Base-by-base conservation (phyloP, 225 moss, liverwort and hornwort genomes). In the Polytrichum commune region DNA sequence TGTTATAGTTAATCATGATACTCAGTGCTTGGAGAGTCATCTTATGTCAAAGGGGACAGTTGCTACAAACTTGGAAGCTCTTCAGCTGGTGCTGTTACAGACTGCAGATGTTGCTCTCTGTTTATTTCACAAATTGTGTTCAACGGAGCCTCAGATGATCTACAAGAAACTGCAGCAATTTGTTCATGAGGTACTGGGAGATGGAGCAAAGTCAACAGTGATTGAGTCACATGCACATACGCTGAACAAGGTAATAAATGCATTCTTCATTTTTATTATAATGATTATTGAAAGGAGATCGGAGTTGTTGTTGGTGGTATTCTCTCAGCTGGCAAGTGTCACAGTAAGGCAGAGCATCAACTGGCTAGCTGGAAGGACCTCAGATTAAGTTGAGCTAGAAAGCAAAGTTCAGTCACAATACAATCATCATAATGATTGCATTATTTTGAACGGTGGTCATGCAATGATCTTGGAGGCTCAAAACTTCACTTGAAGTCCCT, bases 71-170 rank as follows among this genome's bases (percentile, higher is more conserved):
- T 70, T 90, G 13, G 85, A 87, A 71, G 73, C 81, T 20, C 83
- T 92, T 64, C 90, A 92, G 63, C 60, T 87, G 26, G 73, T 92
- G 73, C 79, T 94, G 28, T 80, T 92, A 54, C 86, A 88, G 35
- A 86, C 80, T 72, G 85, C 86, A 25, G 81, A 81, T 53, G 57
- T 77, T 30, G 77, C 83, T 19, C 77, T 94, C 29, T 77, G 72
- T 61, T 80, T 90, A 29, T 68, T 92, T 24, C 63, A 73, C 75
- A 65, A 69, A 3, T 73, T 82, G 22, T 79, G 73, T 29, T 76
- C 79, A 22, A 81, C 86, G 55, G 80, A 79, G 28, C 55, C 60
- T 23, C 27, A 66, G 6, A 27, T 78, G 66, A 72, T 70, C 7
- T 61, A 83, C 60, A 75, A 78, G 60, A 73, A 80, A 8, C 28